phyloP scores from a whole-genome alignment of 208 protist genomes.

The Naegleria gruberi region DNA sequence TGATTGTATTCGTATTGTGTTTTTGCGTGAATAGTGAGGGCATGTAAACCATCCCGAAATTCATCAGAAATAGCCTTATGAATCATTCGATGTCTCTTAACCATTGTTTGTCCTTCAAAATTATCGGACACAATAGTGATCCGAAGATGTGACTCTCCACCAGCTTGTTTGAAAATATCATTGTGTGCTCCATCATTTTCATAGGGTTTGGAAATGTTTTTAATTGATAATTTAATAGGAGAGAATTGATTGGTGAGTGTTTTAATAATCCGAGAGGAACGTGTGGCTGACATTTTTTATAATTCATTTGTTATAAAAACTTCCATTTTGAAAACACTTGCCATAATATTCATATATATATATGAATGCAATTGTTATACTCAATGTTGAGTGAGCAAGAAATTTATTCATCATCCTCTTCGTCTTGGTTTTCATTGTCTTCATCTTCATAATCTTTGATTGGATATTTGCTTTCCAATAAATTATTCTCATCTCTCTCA shows the following conservation, averaged over 20 bases:
- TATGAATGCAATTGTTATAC: too few species aligned
- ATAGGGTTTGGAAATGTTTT: background rate
- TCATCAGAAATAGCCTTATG: background rate
- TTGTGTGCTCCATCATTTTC: background rate
- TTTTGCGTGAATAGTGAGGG: background rate
- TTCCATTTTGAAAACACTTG: too few species aligned
- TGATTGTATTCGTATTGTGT: background rate
- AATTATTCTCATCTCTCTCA: too few species aligned
- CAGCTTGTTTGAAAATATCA: background rate
- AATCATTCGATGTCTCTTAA: background rate
- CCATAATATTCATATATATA: too few species aligned
- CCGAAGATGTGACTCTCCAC: background rate
- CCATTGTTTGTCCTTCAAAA: background rate
- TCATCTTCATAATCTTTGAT: too few species aligned
- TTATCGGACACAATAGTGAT: background rate
- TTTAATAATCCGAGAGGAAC: background rate
- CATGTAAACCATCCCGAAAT: background rate
- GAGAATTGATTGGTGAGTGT: background rate
- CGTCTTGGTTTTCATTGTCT: too few species aligned
- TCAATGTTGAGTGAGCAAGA: too few species aligned
- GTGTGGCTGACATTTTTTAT: too few species aligned
- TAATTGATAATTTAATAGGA: background rate
- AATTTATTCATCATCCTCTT: too few species aligned
- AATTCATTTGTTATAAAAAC: too few species aligned
- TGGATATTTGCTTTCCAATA: too few species aligned